Evolutionary conservation across 2,329 filamentous ascomycete species (phyloP).

Genomic region (Cadophora luteo-olivacea): DNA sequence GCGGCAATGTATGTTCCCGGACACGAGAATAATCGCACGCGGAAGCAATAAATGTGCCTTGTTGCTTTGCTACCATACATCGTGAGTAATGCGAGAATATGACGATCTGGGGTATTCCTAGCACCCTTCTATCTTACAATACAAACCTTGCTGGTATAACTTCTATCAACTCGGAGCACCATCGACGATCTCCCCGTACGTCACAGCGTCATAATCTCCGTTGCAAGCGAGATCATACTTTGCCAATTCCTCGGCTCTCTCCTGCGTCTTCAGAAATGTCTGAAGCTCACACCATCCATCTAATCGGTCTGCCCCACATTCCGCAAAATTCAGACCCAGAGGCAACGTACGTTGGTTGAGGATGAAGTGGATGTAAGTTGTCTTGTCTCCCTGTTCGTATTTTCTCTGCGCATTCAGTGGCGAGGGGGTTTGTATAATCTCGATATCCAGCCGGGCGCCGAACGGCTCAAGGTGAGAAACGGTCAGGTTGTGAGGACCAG

Average conservation of each 20-base stretch:
- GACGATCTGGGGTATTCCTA: not conserved
- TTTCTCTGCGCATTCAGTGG: constrained; percentile 63
- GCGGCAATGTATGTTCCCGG: not conserved
- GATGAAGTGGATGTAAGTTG: constrained; percentile 75
- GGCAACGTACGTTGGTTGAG: constrained; percentile 78
- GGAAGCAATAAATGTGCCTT: not conserved
- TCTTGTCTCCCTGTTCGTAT: constrained; percentile 56
- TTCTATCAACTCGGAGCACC: constrained; percentile 45
- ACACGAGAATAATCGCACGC: not conserved
- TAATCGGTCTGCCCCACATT: constrained; percentile 65
- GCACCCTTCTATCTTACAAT: not conserved
- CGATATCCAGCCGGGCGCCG: constrained; percentile 74
- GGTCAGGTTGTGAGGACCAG: constrained; percentile 65
- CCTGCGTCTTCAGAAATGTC: constrained; percentile 69
- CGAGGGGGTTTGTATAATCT: constrained; percentile 71
- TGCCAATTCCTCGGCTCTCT: constrained; percentile 62
- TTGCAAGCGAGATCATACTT: constrained; percentile 72
- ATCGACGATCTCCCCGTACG: constrained; percentile 57
- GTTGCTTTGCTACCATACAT: no score
- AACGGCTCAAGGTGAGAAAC: constrained; percentile 75
- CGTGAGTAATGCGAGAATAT: not conserved
- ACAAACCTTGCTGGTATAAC: not conserved
- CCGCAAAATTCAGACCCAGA: constrained; percentile 67
- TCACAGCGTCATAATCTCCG: constrained; percentile 57
- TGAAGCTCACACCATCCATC: constrained; percentile 81